Conservation (phyloP, 768 basidiomycete species). For the Russula ochroleuca region DNA sequence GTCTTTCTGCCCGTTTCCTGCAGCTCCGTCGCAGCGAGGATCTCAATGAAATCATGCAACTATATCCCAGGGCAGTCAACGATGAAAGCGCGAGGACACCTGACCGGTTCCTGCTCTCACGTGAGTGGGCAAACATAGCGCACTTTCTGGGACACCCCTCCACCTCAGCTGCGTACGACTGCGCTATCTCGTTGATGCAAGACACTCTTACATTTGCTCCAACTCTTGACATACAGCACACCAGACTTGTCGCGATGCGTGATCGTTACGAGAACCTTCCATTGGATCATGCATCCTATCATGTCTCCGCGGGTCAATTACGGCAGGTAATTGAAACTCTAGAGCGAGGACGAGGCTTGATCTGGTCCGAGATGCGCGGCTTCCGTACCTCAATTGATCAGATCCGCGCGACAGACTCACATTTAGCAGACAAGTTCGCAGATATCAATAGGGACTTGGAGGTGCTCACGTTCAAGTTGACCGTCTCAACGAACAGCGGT, state of each 20-base stretch:
- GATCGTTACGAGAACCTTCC: not conserved
- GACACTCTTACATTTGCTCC: conserved; percentile 3
- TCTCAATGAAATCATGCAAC: not conserved
- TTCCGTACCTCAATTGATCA: conserved; percentile 1
- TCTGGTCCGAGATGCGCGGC: conserved; percentile 7
- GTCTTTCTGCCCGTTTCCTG: not conserved
- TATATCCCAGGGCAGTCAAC: not conserved
- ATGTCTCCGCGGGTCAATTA: not conserved
- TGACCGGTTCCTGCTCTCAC: not conserved
- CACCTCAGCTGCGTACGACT: not conserved
- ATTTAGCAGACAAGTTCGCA: not conserved
- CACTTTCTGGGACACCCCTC: not conserved
- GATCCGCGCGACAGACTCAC: not conserved
- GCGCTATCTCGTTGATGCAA: not conserved
- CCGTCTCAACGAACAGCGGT: not conserved
- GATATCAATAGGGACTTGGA: not conserved
- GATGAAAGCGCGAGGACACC: not conserved
- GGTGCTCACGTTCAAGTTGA: not conserved
- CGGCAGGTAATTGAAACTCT: not conserved
- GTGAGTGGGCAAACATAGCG: not conserved
- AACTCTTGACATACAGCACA: not conserved
- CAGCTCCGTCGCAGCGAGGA: not conserved
- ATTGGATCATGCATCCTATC: not conserved
- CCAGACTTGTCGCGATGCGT: not conserved
- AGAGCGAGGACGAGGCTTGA: not conserved